Evolutionary conservation across 1,139 yeast species (phyloP).

Genomic region (Yamadazyma taylorii): DNA sequence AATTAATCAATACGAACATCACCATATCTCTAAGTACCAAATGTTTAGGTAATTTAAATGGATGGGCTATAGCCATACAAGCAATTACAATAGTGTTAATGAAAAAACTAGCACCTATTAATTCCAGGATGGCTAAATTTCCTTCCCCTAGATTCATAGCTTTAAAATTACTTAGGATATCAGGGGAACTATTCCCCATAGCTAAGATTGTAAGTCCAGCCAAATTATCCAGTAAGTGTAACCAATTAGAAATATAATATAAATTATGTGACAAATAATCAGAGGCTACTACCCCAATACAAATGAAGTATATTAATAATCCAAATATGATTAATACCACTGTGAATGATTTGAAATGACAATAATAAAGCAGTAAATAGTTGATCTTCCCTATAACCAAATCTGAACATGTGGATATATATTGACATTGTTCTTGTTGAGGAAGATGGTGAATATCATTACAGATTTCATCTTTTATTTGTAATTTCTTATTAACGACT

Average conservation of each 20-base stretch:
- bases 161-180: slow-evolving; percentile 77
- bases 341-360: slow-evolving; percentile 16
- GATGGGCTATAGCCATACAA: slow-evolving; percentile 64
- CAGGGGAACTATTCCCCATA: slow-evolving; percentile 91
- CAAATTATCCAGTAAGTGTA: slow-evolving; percentile 71
- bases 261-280: slow-evolving; percentile 77
- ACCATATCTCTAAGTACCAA: slow-evolving; percentile 56
- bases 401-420: slow-evolving; percentile 39
- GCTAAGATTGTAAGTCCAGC: slow-evolving; percentile 90
- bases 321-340: slow-evolving; percentile 16
- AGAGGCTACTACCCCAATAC: slow-evolving; percentile 73
- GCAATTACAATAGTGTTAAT: slow-evolving; percentile 78
- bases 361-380: slow-evolving; percentile 32
- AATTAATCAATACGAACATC: slow-evolving; percentile 51
- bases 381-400: slow-evolving; percentile 36
- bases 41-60: slow-evolving; percentile 56
- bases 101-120: slow-evolving; percentile 81
- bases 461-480: slow-evolving; percentile 1
- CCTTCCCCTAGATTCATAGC: slow-evolving; percentile 72
- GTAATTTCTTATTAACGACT: neutral
- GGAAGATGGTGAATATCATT: slow-evolving; percentile 1
- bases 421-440: slow-evolving; percentile 38
- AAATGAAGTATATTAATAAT: slow-evolving; percentile 49
- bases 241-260: slow-evolving; percentile 54
- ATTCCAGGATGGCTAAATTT: slow-evolving; percentile 82